These are phyloP conservation scores for Naganishia vaughanmartiniae DNA, from an alignment of 768 basidiomycete genomes.

Conservation along the genomic window DNA sequence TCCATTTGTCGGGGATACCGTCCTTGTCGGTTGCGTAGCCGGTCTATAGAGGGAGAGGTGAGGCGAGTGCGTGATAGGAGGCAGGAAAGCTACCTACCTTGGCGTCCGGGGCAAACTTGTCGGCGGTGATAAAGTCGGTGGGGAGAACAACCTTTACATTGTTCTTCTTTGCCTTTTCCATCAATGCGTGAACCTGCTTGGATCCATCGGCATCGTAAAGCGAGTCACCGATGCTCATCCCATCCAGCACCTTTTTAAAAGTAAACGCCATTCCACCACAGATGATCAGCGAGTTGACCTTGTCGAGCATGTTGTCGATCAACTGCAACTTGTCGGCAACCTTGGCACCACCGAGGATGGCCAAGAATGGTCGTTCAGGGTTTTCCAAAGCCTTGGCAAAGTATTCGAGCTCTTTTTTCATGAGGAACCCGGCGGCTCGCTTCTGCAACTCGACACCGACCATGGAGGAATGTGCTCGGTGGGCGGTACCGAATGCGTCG, in stretches of 20 bases:
- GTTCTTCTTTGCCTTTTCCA: constrained; percentile 89
- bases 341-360: constrained; percentile 97
- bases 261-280: constrained; percentile 99
- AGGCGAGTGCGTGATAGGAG: neutral
- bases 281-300: constrained; percentile 94
- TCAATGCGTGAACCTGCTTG: constrained; percentile 73
- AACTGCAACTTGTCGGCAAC: constrained; percentile 98
- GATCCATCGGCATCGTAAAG: constrained; percentile 87
- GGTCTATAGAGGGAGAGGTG: neutral
- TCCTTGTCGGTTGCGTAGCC: constrained; percentile 66
- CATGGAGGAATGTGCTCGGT: constrained; percentile 98
- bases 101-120: constrained; percentile 93
- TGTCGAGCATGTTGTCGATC: constrained; percentile 98
- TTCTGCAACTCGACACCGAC: constrained; percentile 90
- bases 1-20: constrained; percentile 89
- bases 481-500: constrained; percentile 97
- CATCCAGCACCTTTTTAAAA: constrained; percentile 90
- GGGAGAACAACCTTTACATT: constrained; percentile 94
- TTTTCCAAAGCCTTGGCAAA: constrained; percentile 96
- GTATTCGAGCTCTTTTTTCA: constrained; percentile 98
- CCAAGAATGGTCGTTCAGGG: constrained; percentile 93
- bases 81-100: constrained; percentile 56
- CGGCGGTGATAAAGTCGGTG: constrained; percentile 86
- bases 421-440: constrained; percentile 89
- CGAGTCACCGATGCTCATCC: constrained; percentile 83